phyloP scores from a whole-genome alignment of 345 rosid species.

The Salix arbutifolia region DNA sequence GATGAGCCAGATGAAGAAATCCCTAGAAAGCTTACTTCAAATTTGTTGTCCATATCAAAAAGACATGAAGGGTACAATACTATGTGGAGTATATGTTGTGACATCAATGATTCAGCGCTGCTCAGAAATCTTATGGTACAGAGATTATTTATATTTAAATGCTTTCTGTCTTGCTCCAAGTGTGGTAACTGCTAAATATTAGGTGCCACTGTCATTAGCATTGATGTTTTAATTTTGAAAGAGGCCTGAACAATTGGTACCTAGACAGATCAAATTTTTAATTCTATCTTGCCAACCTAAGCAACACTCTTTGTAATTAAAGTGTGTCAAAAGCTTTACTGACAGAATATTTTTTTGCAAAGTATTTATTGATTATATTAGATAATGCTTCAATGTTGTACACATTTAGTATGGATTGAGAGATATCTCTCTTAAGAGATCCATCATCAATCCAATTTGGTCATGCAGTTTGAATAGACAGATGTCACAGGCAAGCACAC shows the following conservation, averaged over 20 bases:
- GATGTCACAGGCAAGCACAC: background rate
- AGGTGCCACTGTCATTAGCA: background rate
- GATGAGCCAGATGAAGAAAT: constrained; percentile 43
- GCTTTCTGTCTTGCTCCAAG: background rate
- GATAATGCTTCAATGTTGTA: background rate
- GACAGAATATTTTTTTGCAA: background rate
- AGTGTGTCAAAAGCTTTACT: background rate
- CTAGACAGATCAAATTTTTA: background rate
- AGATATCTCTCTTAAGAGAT: background rate
- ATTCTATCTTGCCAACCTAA: background rate
- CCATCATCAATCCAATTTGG: background rate
- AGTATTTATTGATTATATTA: background rate
- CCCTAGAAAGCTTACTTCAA: constrained; percentile 56
- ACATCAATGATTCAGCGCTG: constrained; percentile 67
- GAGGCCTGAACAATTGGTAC: background rate
- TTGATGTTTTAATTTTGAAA: background rate
- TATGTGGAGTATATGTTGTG: constrained; percentile 83
- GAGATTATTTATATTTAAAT: background rate
- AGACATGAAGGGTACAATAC: constrained; percentile 72
- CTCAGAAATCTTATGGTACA: constrained; percentile 36
- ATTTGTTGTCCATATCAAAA: constrained; percentile 68
- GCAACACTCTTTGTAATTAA: background rate
- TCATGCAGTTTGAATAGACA: background rate
- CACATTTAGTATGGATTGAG: background rate
- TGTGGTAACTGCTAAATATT: background rate